Evolutionary conservation across 2,329 filamentous ascomycete genomes (phyloP).

Genomic region (Penicillium griseofulvum): DNA sequence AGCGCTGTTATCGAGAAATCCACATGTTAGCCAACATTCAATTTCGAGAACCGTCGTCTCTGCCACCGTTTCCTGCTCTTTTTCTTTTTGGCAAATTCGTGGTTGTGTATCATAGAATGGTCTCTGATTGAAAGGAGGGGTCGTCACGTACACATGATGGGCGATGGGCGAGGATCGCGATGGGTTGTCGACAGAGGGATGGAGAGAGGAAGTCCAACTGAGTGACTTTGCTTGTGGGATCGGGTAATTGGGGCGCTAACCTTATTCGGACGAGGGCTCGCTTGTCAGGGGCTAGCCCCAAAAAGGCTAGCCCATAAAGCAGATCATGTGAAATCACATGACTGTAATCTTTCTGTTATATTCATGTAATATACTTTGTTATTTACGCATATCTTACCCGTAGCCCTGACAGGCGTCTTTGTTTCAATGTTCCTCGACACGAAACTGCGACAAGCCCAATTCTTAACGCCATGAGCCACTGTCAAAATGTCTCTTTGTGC

Average conservation of each 20-base stretch:
- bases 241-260: conserved; percentile 37
- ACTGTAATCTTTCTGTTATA: background rate
- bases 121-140: conserved; percentile 14
- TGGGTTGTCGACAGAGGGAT: conserved; percentile 43
- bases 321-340: conserved; percentile 12
- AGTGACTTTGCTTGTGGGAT: conserved; percentile 43
- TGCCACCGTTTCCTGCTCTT: conserved; percentile 5
- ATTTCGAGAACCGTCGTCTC: conserved; percentile 7
- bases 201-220: conserved; percentile 37
- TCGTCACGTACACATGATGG: conserved; percentile 50
- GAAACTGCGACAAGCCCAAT: background rate
- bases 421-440: background rate
- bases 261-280: conserved; percentile 34
- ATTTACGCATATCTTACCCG: conserved; percentile 4
- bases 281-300: conserved; percentile 29
- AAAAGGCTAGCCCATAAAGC: background rate
- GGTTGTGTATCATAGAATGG: conserved; percentile 1
- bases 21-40: conserved; percentile 25
- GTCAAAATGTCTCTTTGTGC: background rate
- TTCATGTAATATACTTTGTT: background rate
- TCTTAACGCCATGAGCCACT: background rate
- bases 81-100: conserved; percentile 3
- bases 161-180: conserved; percentile 44
- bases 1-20: conserved; percentile 41
- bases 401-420: conserved; percentile 2